Base-by-base conservation (phyloP, 352 stramenopile genomes). In the Phytophthora colocasiae region DNA sequence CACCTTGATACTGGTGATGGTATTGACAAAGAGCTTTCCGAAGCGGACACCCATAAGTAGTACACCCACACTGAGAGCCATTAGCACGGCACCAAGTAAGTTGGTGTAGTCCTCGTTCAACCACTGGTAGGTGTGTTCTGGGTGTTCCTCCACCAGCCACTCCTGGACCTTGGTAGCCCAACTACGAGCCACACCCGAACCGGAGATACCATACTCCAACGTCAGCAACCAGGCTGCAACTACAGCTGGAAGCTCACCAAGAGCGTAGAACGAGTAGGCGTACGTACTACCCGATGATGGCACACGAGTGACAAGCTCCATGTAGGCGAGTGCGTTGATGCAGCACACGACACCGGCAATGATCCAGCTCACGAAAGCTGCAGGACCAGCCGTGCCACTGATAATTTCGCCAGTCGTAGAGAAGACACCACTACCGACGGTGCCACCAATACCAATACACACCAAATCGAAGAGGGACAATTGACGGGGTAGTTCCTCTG, bases 221-320 rank as follows among this genome's bases (percentile, higher is more conserved):
- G 91, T 97, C 31, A 98, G 43, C 24, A 94, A 68, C 65, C 85
- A 94, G 15, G 83, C 93, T 1, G 89, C 90, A 24, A 98, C 71
- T 27, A 98, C 92, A 9, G 96, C 96, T 0, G 92, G 89, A 2
- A 98, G 76, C 64, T 98, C 96, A 32, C 95, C 95, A n/a, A 99
- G 78, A 4, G 89, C 80, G 56, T 97, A 83, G 77, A 97, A 98
- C 26, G 90, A 73, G 77, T 98, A 99, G 9, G 91, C 86, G 78
- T 99, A 99, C 4, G 89, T 97, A 43, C 70, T 90, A 7, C 95
- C 95, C 6, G 89, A 93, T 4, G 87, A 96, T 19, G 94, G 93
- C 31, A 98, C 87, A 32, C 89, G 74, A 5, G 81, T 90, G 27
- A 86, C 90, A 22, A 97, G 75, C 67, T 98, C 93, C 63, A 97